phyloP scores from a whole-genome alignment of 1,284 basidiomycete genomes.

The Schizophyllum commune region DNA sequence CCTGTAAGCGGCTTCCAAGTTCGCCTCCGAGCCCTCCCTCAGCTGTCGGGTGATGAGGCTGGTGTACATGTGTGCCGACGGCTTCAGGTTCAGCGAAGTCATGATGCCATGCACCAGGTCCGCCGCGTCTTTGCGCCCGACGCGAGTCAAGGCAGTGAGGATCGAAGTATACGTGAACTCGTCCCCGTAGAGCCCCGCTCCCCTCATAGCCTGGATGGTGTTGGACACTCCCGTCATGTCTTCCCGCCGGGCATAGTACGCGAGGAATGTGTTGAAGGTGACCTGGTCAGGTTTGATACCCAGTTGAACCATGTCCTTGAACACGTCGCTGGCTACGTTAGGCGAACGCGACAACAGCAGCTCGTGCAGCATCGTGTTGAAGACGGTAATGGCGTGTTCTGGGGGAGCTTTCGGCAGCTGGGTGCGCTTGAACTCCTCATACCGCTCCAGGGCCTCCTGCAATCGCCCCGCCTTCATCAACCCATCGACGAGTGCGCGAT shows the following conservation, averaged over 20 bases:
- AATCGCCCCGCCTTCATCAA: conserved; percentile 41
- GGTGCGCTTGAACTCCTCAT: conserved; percentile 40
- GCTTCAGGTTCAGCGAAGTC: conserved; percentile 62
- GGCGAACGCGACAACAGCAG: conserved; percentile 39
- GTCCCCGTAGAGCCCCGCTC: conserved; percentile 53
- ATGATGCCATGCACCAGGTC: conserved; percentile 59
- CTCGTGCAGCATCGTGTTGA: conserved; percentile 59
- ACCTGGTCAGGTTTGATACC: conserved; percentile 63
- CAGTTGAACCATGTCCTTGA: conserved; percentile 38
- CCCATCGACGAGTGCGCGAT: conserved; percentile 52
- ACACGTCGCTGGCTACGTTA: conserved; percentile 36
- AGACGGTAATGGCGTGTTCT: conserved; percentile 34
- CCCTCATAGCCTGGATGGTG: conserved; percentile 48
- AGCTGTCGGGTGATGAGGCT: conserved; percentile 71
- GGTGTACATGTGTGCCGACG: conserved; percentile 67
- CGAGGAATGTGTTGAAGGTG: conserved; percentile 74
- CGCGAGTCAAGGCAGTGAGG: conserved; percentile 63
- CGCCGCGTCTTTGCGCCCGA: conserved; percentile 59
- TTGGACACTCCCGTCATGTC: conserved; percentile 53
- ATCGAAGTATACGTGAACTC: conserved; percentile 77
- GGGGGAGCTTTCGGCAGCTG: conserved; percentile 13
- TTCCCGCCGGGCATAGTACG: conserved; percentile 49
- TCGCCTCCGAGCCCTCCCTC: conserved; percentile 40
- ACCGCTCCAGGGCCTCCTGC: conserved; percentile 39
- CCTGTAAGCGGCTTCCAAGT: conserved; percentile 55